Base-by-base conservation (phyloP, 805 yeast genomes). In the Metschnikowia noctiluminum region DNA sequence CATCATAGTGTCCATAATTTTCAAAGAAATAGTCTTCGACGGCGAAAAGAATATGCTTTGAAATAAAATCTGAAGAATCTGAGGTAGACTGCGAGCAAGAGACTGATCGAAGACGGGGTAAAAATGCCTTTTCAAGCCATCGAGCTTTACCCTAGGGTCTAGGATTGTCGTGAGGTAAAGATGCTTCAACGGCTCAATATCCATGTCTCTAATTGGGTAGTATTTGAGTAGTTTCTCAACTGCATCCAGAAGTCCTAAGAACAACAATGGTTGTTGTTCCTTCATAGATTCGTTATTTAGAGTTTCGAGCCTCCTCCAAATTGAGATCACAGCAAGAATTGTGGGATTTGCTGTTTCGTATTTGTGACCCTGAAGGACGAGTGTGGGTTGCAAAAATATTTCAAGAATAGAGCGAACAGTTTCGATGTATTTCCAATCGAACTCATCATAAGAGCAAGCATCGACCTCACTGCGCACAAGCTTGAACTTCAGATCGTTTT, bases 91-190 rank as follows among this genome's bases (percentile, higher is more conserved):
- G 14, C 35, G 35, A 34, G 35, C 35, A 9, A 7, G 35, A 14
- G 9, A 12, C 31, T 26, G 40, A 38, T 27, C 11, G 10, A 8
- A 38, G n/a, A 26, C 11, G 30, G 40, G 31, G 31, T 11, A 38
- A 26, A 11, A 15, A 21, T 11, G 31, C 40, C 11, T 6, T 26
- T n/a, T 9, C 27, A 38, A 38, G 31, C 28, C 30, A 12, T 38
- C 35, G 16, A 34, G 7, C 15, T 39, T 39, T 27, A 28, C 9
- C 16, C 32, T 15, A 7, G 42, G 42, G 30, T 40, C 43, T n/a
- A 40, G 43, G 30, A 40, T 21, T 26, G 42, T 40, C 15, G 43
- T 31, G 28, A 40, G 30, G 21, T 40, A 40, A 16, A 40, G 43
- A 30, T 40, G 9, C 26, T 31, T 40, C 30, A 40, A 7, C 28